Evolutionary conservation across 1,284 basidiomycete species (phyloP).

Genomic region (Ceratobasidium theobromae): DNA sequence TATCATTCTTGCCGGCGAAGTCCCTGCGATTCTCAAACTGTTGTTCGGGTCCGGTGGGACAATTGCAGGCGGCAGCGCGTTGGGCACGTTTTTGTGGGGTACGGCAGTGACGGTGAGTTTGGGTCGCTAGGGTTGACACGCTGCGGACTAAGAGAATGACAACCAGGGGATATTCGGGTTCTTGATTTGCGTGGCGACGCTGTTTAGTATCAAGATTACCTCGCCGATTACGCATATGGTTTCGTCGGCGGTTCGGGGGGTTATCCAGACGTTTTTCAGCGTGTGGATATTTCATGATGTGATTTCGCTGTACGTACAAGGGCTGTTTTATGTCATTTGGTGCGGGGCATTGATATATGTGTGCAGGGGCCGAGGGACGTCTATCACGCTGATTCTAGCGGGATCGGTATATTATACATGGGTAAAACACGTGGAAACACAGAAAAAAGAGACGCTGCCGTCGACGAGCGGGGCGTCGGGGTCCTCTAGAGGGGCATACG

Average conservation of each 20-base stretch:
- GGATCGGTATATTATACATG: constrained; percentile 86
- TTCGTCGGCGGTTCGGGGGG: constrained; percentile 80
- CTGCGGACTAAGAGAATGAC: background rate
- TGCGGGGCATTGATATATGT: constrained; percentile 4
- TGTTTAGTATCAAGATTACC: constrained; percentile 87
- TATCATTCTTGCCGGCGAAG: constrained; percentile 70
- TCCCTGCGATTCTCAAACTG: constrained; percentile 58
- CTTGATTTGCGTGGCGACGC: constrained; percentile 85
- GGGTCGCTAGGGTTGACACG: background rate
- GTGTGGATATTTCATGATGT: constrained; percentile 74
- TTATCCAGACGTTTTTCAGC: constrained; percentile 74
- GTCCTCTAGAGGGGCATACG: constrained; percentile 43
- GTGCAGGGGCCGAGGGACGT: constrained; percentile 74
- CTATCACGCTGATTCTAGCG: constrained; percentile 73
- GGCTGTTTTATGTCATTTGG: constrained; percentile 27
- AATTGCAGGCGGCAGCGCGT: constrained; percentile 48
- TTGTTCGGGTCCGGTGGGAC: constrained; percentile 51
- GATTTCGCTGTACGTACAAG: constrained; percentile 63
- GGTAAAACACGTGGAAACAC: constrained; percentile 71
- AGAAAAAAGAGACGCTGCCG: constrained; percentile 29
- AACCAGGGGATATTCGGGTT: constrained; percentile 76
- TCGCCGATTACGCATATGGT: constrained; percentile 93
- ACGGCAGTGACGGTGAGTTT: constrained; percentile 68
- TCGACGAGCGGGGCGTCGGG: background rate
- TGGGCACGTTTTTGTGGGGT: constrained; percentile 73